A percentile compares a stretch with the other conserved stretches of the same genome.
These are phyloP conservation scores for Ceratonia siliqua DNA, from an alignment of 306 rosid species.

Conservation along the genomic window DNA sequence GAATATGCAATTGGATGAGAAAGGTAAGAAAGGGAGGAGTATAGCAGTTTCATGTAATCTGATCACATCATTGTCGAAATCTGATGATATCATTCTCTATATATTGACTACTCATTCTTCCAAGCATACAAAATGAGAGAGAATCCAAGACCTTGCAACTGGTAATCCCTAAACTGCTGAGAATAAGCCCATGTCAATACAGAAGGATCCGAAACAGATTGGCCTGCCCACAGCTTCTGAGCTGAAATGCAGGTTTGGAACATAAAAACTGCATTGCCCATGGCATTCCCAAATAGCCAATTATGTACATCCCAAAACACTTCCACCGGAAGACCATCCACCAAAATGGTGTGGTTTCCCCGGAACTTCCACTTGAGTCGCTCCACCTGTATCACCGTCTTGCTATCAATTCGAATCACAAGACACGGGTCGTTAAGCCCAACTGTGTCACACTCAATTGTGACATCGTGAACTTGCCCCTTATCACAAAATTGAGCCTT, in stretches of 20 bases:
- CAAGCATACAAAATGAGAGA: conserved; percentile 86
- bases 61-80: conserved; percentile 40
- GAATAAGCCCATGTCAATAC: conserved; percentile 58
- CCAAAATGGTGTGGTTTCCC: conserved; percentile 76
- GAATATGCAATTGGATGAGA: background rate
- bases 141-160: conserved; percentile 72
- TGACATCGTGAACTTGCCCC: conserved; percentile 72
- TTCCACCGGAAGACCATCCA: conserved; percentile 78
- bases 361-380: conserved; percentile 86
- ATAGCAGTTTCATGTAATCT: conserved; percentile 28
- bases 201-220: conserved; percentile 53
- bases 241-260: conserved; percentile 71
- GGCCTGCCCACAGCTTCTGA: conserved; percentile 50
- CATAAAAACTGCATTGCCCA: conserved; percentile 83
- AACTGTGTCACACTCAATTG: conserved; percentile 75
- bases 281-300: conserved; percentile 82
- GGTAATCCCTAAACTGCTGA: conserved; percentile 56
- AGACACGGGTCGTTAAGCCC: conserved; percentile 70
- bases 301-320: conserved; percentile 95
- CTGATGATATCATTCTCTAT: background rate
- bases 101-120: conserved; percentile 66
- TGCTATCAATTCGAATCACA: conserved; percentile 76
- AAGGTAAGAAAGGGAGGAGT: background rate
- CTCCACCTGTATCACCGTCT: conserved; percentile 78
- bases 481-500: conserved; percentile 75